phyloP scores from a whole-genome alignment of 805 yeast genomes.

The Candida tallmaniae region DNA sequence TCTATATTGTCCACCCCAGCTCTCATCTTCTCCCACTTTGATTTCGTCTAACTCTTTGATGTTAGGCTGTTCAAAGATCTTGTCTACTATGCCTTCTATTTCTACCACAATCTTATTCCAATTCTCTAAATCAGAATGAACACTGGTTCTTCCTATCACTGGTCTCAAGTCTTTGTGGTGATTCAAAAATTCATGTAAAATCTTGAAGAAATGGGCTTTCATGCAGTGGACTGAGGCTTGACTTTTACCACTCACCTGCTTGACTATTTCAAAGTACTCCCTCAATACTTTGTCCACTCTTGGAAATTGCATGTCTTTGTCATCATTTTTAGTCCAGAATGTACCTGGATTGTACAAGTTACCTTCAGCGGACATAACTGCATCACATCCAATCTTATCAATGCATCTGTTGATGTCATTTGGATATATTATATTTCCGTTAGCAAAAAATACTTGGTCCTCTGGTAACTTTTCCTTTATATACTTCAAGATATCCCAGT shows the following conservation, averaged over 20 bases:
- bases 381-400: conserved; percentile 67
- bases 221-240: conserved; percentile 76
- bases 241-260: conserved; percentile 38
- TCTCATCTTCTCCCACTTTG: conserved; percentile 47
- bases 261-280: conserved; percentile 82
- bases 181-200: conserved; percentile 75
- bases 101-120: conserved; percentile 52
- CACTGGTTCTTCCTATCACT: conserved; percentile 53
- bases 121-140: conserved; percentile 29
- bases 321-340: conserved; percentile 53
- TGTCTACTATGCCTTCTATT: conserved; percentile 64
- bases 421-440: conserved; percentile 91
- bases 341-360: conserved; percentile 91
- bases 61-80: conserved; percentile 48
- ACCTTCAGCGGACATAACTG: conserved; percentile 97
- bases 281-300: conserved; percentile 79
- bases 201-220: conserved; percentile 90
- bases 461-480: conserved; percentile 70
- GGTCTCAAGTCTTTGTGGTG: conserved; percentile 75
- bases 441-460: conserved; percentile 86
- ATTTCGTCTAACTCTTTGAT: conserved; percentile 56
- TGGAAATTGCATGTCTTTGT: conserved; percentile 67
- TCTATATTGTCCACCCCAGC: conserved; percentile 81
- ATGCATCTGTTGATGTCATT: conserved; percentile 74
- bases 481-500: conserved; percentile 77